Evolutionary conservation across 148 eudicot species (phyloP).

Genomic region (Salicornia ramosissima): DNA sequence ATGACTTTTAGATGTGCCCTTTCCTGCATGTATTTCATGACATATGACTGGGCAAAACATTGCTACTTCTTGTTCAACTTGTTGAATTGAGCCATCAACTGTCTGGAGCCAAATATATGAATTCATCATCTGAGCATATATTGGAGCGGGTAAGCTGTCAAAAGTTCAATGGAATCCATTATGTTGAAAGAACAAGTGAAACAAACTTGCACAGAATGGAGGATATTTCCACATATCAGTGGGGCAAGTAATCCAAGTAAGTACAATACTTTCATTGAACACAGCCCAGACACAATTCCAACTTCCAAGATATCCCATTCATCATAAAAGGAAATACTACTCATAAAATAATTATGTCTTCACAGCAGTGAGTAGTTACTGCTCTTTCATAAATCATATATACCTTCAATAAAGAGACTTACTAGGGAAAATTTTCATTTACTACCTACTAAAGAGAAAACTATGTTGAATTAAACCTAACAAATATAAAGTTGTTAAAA

Average conservation of each 20-base stretch:
- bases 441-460: no score
- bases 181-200: constrained; percentile 4
- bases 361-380: neutral
- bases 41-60: constrained; percentile 77
- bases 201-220: neutral
- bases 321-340: no score
- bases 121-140: constrained; percentile 65
- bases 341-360: no score
- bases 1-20: constrained; percentile 71
- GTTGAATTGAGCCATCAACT: constrained; percentile 78
- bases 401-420: neutral
- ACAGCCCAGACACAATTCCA: neutral
- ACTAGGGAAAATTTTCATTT: no score
- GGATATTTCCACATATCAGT: neutral
- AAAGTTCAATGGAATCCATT: constrained; percentile 10
- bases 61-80: constrained; percentile 88
- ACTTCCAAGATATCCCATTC: no score
- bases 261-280: neutral
- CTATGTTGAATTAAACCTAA: no score
- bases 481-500: no score
- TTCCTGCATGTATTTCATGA: constrained; percentile 69
- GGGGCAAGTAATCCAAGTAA: neutral
- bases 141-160: constrained; percentile 30
- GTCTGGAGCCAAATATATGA: constrained; percentile 94
- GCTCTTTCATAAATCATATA: neutral